phyloP scores from a whole-genome alignment of 1,284 basidiomycete species.

The Taiwanofungus camphoratus region DNA sequence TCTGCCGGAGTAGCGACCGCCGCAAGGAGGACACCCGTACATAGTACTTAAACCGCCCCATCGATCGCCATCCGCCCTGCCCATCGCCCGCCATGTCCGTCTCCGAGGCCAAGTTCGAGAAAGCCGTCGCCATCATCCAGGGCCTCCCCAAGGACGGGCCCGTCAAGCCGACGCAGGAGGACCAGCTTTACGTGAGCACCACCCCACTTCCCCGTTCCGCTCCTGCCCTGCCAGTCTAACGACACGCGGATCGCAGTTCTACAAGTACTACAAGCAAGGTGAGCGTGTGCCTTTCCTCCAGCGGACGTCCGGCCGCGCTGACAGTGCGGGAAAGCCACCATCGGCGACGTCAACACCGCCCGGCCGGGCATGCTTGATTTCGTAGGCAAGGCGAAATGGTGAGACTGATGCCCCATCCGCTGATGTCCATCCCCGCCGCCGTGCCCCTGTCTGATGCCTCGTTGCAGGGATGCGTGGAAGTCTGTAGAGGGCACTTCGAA shows the following conservation, averaged over 20 bases:
- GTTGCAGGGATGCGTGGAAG: conserved; percentile 80
- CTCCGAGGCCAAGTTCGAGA: conserved; percentile 70
- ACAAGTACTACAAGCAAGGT: conserved; percentile 91
- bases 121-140: conserved; percentile 70
- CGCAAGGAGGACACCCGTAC: conserved; percentile 38
- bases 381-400: conserved; percentile 83
- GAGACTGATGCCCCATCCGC: conserved; percentile 18
- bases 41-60: not conserved
- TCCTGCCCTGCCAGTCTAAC: conserved; percentile 5
- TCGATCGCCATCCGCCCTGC: not conserved
- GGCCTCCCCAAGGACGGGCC: conserved; percentile 77
- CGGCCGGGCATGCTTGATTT: conserved; percentile 77
- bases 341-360: conserved; percentile 64
- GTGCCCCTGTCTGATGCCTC: conserved; percentile 27
- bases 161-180: conserved; percentile 69
- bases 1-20: conserved; percentile 66
- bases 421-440: conserved; percentile 21
- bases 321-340: conserved; percentile 45
- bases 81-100: conserved; percentile 44
- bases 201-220: conserved; percentile 5
- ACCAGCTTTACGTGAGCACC: conserved; percentile 71
- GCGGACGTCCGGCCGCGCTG: conserved; percentile 3
- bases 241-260: conserved; percentile 59
- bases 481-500: conserved; percentile 60
- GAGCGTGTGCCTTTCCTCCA: conserved; percentile 10